Evolutionary conservation across 495 filamentous ascomycete genomes (phyloP).

Genomic region (Talaromyces liani): DNA sequence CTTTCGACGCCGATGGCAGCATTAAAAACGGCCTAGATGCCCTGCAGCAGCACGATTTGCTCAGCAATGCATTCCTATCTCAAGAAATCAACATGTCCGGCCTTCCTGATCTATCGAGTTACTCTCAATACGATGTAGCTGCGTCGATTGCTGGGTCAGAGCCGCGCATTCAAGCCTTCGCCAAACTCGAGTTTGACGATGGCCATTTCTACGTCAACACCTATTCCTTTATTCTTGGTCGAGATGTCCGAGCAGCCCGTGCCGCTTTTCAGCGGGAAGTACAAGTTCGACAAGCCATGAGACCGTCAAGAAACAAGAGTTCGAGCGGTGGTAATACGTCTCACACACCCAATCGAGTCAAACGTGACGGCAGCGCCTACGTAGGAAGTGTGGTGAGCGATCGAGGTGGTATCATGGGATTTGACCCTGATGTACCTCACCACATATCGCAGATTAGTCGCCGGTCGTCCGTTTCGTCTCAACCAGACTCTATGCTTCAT

Average conservation of each 20-base stretch:
- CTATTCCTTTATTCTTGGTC: slow-evolving; percentile 56
- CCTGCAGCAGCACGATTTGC: slow-evolving; percentile 35
- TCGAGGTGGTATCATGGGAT: slow-evolving; percentile 51
- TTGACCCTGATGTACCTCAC: slow-evolving; percentile 42
- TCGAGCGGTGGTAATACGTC: slow-evolving; percentile 39
- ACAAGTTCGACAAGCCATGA: slow-evolving; percentile 34
- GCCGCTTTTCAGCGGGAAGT: slow-evolving; percentile 42
- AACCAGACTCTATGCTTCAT: slow-evolving; percentile 31
- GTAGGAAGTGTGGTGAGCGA: slow-evolving; percentile 50
- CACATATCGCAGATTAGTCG: slow-evolving; percentile 39
- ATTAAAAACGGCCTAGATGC: slow-evolving; percentile 32
- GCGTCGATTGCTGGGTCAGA: slow-evolving; percentile 37
- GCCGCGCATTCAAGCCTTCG: slow-evolving; percentile 53
- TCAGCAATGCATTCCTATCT: slow-evolving; percentile 34
- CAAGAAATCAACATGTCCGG: slow-evolving; percentile 22
- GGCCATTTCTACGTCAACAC: slow-evolving; percentile 69
- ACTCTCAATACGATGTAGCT: slow-evolving; percentile 17
- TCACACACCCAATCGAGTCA: slow-evolving; percentile 39
- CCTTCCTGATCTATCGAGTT: slow-evolving; percentile 7
- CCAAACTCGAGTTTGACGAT: slow-evolving; percentile 64
- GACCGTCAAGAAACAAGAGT: slow-evolving; percentile 35
- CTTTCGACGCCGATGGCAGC: slow-evolving; percentile 29
- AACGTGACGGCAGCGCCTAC: slow-evolving; percentile 38
- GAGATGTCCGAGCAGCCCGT: slow-evolving; percentile 51
- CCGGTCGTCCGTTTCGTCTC: slow-evolving; percentile 42